Evolutionary conservation across 176 grass and related monocot species (phyloP).

Genomic region (Eremochloa ophiuroides): DNA sequence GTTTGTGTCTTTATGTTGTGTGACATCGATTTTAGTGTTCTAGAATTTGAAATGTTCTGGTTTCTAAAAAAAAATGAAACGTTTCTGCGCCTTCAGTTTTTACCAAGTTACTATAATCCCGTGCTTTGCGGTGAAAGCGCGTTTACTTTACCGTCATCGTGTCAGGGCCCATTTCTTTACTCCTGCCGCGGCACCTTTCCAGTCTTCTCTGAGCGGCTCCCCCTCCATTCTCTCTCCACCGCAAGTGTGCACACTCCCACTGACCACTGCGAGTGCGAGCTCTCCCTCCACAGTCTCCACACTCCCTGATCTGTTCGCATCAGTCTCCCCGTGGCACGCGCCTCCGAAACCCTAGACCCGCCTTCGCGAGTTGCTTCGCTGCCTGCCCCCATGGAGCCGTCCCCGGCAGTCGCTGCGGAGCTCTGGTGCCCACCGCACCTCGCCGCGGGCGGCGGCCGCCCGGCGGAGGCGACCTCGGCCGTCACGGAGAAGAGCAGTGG

Average conservation of each 20-base stretch:
- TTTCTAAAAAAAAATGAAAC: no score
- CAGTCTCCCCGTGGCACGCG: background rate
- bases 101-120: no score
- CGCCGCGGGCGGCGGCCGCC: conserved; percentile 12
- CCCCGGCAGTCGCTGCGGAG: conserved; percentile 28
- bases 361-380: background rate
- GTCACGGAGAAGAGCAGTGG: conserved; percentile 66
- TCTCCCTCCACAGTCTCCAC: conserved; percentile 22
- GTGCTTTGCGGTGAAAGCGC: background rate
- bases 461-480: conserved; percentile 42
- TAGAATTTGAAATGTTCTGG: no score
- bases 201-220: conserved; percentile 13
- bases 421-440: conserved; percentile 38
- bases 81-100: no score
- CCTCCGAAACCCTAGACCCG: conserved; percentile 30
- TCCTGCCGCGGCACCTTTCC: background rate
- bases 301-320: conserved; percentile 45
- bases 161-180: conserved; percentile 9
- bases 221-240: background rate
- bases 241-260: conserved; percentile 15
- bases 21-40: no score
- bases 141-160: background rate
- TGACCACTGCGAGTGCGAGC: conserved; percentile 37
- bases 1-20: no score
- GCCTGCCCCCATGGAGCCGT: conserved; percentile 18